A percentile compares a stretch with the other conserved stretches of the same genome.
phyloP scores from a whole-genome alignment of 768 basidiomycete species.

The Albatrellus ellisii region DNA sequence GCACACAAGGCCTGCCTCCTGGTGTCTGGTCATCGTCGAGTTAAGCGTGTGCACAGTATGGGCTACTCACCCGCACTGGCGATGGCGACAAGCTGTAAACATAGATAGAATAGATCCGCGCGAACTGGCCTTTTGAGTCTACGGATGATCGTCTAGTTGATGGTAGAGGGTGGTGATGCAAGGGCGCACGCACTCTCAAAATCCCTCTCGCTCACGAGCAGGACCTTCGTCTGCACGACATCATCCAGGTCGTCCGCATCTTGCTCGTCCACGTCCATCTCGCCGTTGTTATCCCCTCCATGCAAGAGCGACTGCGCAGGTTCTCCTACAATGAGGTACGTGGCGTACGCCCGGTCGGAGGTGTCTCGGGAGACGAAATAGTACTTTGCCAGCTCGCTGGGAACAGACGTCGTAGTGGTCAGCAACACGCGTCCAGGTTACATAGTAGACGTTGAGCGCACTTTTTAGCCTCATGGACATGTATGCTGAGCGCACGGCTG shows the following conservation, averaged over 20 bases:
- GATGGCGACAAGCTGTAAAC: conserved; percentile 65
- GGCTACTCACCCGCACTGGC: conserved; percentile 31
- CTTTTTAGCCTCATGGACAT: conserved; percentile 75
- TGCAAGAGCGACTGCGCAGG: conserved; percentile 5
- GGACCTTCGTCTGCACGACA: conserved; percentile 32
- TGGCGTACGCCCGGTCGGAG: conserved; percentile 39
- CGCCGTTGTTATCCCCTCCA: conserved; percentile 11
- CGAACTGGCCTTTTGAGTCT: conserved; percentile 45
- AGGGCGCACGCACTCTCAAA: conserved; percentile 42
- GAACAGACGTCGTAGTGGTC: background rate
- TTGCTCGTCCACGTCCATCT: conserved; percentile 24
- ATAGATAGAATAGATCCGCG: conserved; percentile 39
- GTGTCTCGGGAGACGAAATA: conserved; percentile 27
- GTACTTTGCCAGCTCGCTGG: conserved; percentile 52
- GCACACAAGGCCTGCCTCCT: conserved; percentile 33
- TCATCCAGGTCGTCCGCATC: conserved; percentile 28
- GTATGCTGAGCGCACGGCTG: conserved; percentile 55
- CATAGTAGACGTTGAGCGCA: conserved; percentile 19
- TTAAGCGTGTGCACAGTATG: background rate
- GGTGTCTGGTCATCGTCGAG: background rate
- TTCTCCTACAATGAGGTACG: conserved; percentile 59
- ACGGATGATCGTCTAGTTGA: background rate
- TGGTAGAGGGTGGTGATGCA: background rate
- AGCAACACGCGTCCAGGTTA: background rate
- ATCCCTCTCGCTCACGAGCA: conserved; percentile 49